phyloP scores from a whole-genome alignment of 225 moss, liverwort and hornwort genomes.

The Pseudoscleropodium purum region DNA sequence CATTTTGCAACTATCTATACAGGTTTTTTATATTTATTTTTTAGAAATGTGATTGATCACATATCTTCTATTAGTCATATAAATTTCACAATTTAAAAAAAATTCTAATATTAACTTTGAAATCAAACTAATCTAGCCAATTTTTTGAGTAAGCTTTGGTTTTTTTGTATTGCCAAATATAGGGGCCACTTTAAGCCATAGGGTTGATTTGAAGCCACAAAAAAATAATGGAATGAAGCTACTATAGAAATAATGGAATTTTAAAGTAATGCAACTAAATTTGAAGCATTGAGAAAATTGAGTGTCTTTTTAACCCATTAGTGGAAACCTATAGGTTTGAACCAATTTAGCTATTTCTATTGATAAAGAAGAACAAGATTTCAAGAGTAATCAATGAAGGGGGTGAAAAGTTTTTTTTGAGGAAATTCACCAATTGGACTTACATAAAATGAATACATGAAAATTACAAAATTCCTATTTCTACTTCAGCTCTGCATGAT shows the following conservation, averaged over 20 bases:
- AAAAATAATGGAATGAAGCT: neutral
- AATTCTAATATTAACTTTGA: neutral
- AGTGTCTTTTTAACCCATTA: neutral
- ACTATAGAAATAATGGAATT: neutral
- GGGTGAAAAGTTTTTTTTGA: neutral
- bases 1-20: neutral
- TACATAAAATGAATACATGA: neutral
- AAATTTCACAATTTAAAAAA: neutral
- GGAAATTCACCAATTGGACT: neutral
- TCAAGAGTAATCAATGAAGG: neutral
- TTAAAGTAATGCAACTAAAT: neutral
- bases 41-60: neutral
- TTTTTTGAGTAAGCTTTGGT: neutral
- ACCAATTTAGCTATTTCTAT: neutral
- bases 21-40: neutral
- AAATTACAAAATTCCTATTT: neutral
- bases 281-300: neutral
- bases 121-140: neutral
- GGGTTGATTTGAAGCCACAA: neutral
- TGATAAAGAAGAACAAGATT: neutral
- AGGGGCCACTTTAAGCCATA: accelerated
- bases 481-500: accelerated
- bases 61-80: neutral
- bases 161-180: neutral
- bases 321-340: neutral